A percentile compares a stretch with the other conserved stretches of the same genome.
Evolutionary conservation across 2,329 filamentous ascomycete species (phyloP).

Genomic region (Zarea fungicola): DNA sequence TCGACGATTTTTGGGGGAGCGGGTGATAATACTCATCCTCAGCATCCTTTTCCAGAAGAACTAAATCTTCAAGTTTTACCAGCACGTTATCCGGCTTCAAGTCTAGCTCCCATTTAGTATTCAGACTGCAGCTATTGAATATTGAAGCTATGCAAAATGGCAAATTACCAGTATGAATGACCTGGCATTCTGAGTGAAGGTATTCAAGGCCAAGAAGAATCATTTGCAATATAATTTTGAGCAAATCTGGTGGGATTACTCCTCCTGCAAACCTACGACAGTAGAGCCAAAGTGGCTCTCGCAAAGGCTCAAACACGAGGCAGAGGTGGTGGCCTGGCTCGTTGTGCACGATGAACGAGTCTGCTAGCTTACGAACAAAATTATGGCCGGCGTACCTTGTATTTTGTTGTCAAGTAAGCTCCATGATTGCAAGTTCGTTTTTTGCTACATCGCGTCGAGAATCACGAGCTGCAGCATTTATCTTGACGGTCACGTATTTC

Average conservation of each 20-base stretch:
- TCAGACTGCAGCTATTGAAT: too few relatives aligned
- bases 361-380: conserved; percentile 18
- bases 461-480: conserved; percentile 12
- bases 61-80: conserved; percentile 16
- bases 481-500: conserved; percentile 20
- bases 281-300: conserved; percentile 23
- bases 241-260: conserved; percentile 12
- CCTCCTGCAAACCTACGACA: conserved; percentile 16
- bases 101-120: too few relatives aligned
- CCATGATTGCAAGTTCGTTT: conserved; percentile 16
- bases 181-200: conserved; percentile 18
- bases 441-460: background rate
- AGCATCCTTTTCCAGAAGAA: conserved; percentile 17
- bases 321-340: conserved; percentile 15
- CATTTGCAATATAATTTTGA: conserved; percentile 20
- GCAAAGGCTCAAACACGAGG: conserved; percentile 19
- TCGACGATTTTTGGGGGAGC: conserved; percentile 18
- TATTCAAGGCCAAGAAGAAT: conserved; percentile 20
- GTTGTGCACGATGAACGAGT: conserved; percentile 15
- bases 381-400: conserved; percentile 17
- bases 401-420: conserved; percentile 14
- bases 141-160: too few relatives aligned
- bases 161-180: conserved; percentile 21
- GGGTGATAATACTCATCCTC: conserved; percentile 19
- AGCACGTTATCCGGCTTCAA: conserved; percentile 21